Conservation (phyloP, 805 yeast species). For the Yarrowia deformans region DNA sequence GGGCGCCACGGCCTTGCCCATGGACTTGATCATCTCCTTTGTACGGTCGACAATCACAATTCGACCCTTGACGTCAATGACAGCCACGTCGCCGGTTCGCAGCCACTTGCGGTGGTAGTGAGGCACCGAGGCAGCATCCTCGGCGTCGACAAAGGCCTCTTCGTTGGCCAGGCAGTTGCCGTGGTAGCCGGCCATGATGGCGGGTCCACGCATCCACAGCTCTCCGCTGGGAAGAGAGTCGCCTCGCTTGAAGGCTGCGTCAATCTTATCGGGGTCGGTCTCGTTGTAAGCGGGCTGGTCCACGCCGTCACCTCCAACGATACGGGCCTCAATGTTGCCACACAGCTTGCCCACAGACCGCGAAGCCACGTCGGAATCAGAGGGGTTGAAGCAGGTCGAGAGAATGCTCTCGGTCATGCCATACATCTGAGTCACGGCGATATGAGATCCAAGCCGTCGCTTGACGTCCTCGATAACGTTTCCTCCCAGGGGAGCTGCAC, state of each 20-base stretch:
- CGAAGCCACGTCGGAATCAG: conserved; percentile 1
- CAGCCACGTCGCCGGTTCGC: conserved; percentile 65
- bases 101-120: conserved; percentile 55
- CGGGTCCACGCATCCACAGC: conserved; percentile 61
- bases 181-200: conserved; percentile 59
- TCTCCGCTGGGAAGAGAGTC: conserved; percentile 54
- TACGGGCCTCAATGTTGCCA: conserved; percentile 19
- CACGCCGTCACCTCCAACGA: conserved; percentile 7
- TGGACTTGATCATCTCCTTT: conserved; percentile 52
- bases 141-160: conserved; percentile 53
- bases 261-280: conserved; percentile 32
- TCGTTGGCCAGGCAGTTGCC: conserved; percentile 58
- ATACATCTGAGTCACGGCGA: conserved; percentile 40
- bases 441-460: conserved; percentile 37
- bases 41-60: conserved; percentile 56
- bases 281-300: conserved; percentile 38
- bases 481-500: conserved; percentile 57
- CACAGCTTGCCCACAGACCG: conserved; percentile 25
- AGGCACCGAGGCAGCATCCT: conserved; percentile 37
- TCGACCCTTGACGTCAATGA: conserved; percentile 55
- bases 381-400: conserved; percentile 35
- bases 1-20: conserved; percentile 84
- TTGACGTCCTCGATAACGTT: conserved; percentile 28
- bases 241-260: conserved; percentile 32
- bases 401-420: conserved; percentile 41